Evolutionary conservation across 129 eudicot species (phyloP), one percentile per base, ranked within the genome.

Genomic region (Dittrichia graveolens): DNA sequence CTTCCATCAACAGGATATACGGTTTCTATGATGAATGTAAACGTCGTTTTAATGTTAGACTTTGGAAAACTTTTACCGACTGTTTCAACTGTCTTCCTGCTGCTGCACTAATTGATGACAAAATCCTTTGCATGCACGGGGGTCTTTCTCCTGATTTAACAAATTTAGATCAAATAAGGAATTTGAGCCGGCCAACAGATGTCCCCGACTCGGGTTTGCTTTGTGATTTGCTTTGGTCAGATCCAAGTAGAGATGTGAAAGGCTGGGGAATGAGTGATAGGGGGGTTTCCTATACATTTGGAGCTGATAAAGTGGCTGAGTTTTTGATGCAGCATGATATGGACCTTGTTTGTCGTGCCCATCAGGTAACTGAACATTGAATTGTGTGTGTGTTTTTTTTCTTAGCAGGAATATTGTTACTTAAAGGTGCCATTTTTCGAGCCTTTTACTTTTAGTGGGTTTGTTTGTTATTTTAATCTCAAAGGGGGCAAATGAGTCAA

Each of bases 231-330:
- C 85, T 88, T 19, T 88, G 95, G 95, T 88, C 95, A 3, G 95
- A 88, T 77, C 95, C 95, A 24, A 79, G 88, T 71, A 82, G 86
- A 61, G 90, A 88, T 65, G 67, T 55, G 41, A 88, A 80, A 80
- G 95, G 90, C 6, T 88, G 95, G 95, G 95, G 95, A 15, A 82
- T 88, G 90, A 88, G 84, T 75, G 95, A 88, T 78, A 52, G 95
- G 42, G 95, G 90, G 16, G 95, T 88, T 39, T 88, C 95, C 0
- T 87, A 76, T 76, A 87, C 94, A 7, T 87, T 79, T 84, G 94
- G 94, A n/a, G 67, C 85, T 11, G 94, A 88, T 68, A 85, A 88
- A 47, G 95, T 88, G 56, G 86, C 88, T 0, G 95, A 88, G 72
- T 88, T 88, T 72, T 79, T 88, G 44, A 85, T 88, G 90, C 89